Conservation (phyloP, 768 basidiomycete genomes). For the Suillus fuscotomentosus region DNA sequence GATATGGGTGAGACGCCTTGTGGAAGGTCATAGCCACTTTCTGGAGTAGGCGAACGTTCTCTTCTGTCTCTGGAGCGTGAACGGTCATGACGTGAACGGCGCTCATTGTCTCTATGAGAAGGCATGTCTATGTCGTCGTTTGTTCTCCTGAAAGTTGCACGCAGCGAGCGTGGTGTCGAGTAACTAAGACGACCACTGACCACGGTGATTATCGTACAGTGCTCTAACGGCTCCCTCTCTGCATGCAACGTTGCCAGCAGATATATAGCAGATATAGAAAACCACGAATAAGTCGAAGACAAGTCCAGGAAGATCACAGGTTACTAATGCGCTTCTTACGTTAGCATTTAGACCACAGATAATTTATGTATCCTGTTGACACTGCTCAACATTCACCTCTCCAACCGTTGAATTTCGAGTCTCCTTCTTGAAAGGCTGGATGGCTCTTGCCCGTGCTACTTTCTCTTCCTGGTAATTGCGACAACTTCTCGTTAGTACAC, state of each 20-base stretch:
- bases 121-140: constrained; percentile 10
- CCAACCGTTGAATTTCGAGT: too few relatives aligned
- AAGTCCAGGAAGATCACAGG: not conserved
- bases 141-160: not conserved
- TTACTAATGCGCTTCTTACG: too few relatives aligned
- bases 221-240: not conserved
- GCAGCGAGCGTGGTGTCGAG: not conserved
- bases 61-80: constrained; percentile 25
- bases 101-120: constrained; percentile 10
- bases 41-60: constrained; percentile 44
- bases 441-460: too few relatives aligned
- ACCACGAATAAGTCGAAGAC: not conserved
- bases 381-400: too few relatives aligned
- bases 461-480: not conserved
- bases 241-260: not conserved
- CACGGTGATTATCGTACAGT: not conserved
- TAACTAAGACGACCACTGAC: not conserved
- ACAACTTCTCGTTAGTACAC: constrained; percentile 57
- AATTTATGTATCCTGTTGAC: too few relatives aligned
- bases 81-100: constrained; percentile 9
- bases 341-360: too few relatives aligned
- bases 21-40: constrained; percentile 47
- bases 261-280: not conserved
- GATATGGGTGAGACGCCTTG: constrained; percentile 60
- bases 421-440: too few relatives aligned